These are phyloP conservation scores for Botrytis fabae DNA, from an alignment of 2,329 filamentous ascomycete species.

Conservation along the genomic window DNA sequence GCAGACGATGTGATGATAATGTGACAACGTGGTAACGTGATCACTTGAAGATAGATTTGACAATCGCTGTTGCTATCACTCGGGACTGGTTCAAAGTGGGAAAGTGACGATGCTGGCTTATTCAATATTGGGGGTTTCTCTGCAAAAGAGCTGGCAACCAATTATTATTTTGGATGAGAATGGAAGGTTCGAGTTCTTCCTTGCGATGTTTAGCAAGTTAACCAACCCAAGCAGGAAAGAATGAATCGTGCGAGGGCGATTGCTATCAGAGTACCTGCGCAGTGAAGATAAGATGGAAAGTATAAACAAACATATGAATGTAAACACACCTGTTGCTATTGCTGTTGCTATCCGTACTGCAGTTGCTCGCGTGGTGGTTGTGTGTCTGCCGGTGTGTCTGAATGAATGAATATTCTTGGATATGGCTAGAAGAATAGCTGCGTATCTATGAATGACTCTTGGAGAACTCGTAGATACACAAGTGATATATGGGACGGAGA, in stretches of 20 bases:
- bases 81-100: neutral
- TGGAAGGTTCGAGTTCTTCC: slow-evolving; percentile 11
- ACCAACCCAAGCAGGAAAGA: neutral
- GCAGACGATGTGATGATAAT: neutral
- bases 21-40: neutral
- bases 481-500: neutral
- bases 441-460: neutral
- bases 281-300: neutral
- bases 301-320: neutral
- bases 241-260: neutral
- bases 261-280: neutral
- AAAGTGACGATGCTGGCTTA: neutral
- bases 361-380: neutral
- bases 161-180: neutral
- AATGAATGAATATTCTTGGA: neutral
- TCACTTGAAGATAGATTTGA: neutral
- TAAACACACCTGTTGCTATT: neutral
- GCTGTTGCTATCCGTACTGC: neutral
- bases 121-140: neutral
- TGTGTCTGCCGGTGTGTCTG: neutral
- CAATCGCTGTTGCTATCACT: neutral
- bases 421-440: neutral
- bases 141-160: neutral
- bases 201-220: neutral
- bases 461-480: neutral